Evolutionary conservation across 495 filamentous ascomycete genomes (phyloP).

Genomic region (Aspergillus avenaceus): DNA sequence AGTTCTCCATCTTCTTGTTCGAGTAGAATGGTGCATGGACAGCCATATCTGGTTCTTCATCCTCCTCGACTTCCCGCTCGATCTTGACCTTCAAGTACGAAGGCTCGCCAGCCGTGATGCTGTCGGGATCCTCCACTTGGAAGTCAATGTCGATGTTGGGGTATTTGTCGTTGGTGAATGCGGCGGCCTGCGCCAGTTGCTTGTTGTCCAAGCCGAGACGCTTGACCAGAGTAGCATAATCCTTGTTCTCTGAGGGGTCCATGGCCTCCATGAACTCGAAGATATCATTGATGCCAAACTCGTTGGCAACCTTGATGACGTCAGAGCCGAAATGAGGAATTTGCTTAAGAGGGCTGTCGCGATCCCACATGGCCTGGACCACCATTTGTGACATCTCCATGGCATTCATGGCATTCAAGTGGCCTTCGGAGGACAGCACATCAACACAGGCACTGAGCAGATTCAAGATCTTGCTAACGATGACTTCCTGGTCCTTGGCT

Average conservation of each 20-base stretch:
- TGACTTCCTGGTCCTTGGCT: conserved; percentile 92
- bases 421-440: conserved; percentile 91
- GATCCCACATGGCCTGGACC: conserved; percentile 98
- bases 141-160: conserved; percentile 90
- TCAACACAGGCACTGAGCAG: conserved; percentile 90
- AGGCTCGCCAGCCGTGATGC: conserved; percentile 72
- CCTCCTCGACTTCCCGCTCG: conserved; percentile 76
- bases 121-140: conserved; percentile 75
- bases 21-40: conserved; percentile 98
- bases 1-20: conserved; percentile 90
- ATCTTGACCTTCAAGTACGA: conserved; percentile 83
- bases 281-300: conserved; percentile 83
- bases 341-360: conserved; percentile 93
- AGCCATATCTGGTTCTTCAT: conserved; percentile 71
- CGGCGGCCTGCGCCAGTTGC: conserved; percentile 82
- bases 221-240: conserved; percentile 71
- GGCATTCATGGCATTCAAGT: conserved; percentile 93
- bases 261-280: conserved; percentile 99
- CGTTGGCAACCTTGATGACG: conserved; percentile 76
- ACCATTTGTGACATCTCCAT: conserved; percentile 99
- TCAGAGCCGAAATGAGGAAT: conserved; percentile 91
- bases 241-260: conserved; percentile 84
- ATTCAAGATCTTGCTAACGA: conserved; percentile 80
- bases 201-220: conserved; percentile 72
- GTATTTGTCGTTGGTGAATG: conserved; percentile 96